Conservation (phyloP, 2,329 filamentous ascomycete species). For the Remersonia thermophila region DNA sequence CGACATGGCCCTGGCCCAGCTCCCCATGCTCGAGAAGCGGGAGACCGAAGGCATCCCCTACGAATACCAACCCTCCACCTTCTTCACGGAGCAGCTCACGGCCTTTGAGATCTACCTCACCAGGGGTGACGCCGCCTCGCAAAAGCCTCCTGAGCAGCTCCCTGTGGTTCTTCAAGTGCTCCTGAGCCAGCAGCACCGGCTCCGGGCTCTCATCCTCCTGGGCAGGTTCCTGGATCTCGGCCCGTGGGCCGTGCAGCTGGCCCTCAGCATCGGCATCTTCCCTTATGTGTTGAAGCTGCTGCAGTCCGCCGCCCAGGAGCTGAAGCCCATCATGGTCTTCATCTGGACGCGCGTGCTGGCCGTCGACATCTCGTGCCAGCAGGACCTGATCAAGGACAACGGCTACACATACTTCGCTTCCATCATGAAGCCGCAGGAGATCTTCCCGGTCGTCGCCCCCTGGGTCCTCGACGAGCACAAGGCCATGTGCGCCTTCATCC, state of each 20-base stretch:
- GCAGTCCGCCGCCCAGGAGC: slow-evolving; percentile 84
- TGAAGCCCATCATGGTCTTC: slow-evolving; percentile 98
- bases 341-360: slow-evolving; percentile 96
- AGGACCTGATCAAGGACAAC: slow-evolving; percentile 89
- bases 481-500: slow-evolving; percentile 97
- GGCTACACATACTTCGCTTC: slow-evolving; percentile 94
- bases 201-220: slow-evolving; percentile 80
- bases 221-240: slow-evolving; percentile 91
- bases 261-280: slow-evolving; percentile 95
- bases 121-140: slow-evolving; percentile 65
- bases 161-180: slow-evolving; percentile 94
- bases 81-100: slow-evolving; percentile 93
- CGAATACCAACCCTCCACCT: slow-evolving; percentile 86
- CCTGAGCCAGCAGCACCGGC: slow-evolving; percentile 85
- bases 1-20: slow-evolving; percentile 82
- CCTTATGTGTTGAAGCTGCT: slow-evolving; percentile 96
- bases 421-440: slow-evolving; percentile 74
- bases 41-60: slow-evolving; percentile 65
- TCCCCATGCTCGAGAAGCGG: slow-evolving; percentile 72
- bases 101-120: slow-evolving; percentile 93
- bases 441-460: slow-evolving; percentile 72
- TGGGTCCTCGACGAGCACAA: slow-evolving; percentile 63
- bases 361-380: slow-evolving; percentile 86
- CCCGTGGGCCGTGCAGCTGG: slow-evolving; percentile 97
- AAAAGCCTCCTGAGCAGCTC: slow-evolving; percentile 84